Percentiles rank a stretch among this genome's conserved stretches.
These are phyloP conservation scores for Hericium rajendrae DNA, from an alignment of 768 basidiomycete genomes.

Conservation along the genomic window DNA sequence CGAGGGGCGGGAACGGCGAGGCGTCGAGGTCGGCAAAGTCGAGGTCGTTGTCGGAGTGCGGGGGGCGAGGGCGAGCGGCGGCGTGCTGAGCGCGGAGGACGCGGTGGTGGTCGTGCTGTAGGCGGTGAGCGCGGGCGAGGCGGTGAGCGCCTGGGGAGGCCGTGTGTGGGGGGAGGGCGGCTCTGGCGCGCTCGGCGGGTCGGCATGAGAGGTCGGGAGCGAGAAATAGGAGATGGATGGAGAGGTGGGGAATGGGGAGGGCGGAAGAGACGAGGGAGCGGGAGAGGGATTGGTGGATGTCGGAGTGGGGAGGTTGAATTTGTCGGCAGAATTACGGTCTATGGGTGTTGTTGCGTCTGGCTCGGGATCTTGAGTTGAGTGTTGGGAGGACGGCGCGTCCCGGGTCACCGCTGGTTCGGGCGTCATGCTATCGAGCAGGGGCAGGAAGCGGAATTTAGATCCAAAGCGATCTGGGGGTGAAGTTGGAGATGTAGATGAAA, in stretches of 20 bases:
- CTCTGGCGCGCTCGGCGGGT: background rate
- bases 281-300: background rate
- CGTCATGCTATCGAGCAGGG: conserved; percentile 7
- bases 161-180: background rate
- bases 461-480: conserved; percentile 6
- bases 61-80: background rate
- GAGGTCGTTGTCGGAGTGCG: background rate
- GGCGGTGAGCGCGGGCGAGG: background rate
- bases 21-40: background rate
- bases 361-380: too few relatives aligned
- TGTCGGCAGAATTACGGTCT: background rate
- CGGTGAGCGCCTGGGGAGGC: background rate
- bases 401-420: background rate
- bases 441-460: conserved; percentile 12
- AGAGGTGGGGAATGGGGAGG: background rate
- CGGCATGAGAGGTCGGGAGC: background rate
- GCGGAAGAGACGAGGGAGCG: background rate
- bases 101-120: background rate
- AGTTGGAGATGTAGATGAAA: conserved; percentile 6
- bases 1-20: background rate
- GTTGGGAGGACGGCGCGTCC: too few relatives aligned
- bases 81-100: too few relatives aligned
- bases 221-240: background rate
- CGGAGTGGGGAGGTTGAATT: background rate
- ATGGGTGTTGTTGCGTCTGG: background rate